Base-by-base conservation (phyloP, 1,139 yeast genomes). In the Geotrichum europaeum region DNA sequence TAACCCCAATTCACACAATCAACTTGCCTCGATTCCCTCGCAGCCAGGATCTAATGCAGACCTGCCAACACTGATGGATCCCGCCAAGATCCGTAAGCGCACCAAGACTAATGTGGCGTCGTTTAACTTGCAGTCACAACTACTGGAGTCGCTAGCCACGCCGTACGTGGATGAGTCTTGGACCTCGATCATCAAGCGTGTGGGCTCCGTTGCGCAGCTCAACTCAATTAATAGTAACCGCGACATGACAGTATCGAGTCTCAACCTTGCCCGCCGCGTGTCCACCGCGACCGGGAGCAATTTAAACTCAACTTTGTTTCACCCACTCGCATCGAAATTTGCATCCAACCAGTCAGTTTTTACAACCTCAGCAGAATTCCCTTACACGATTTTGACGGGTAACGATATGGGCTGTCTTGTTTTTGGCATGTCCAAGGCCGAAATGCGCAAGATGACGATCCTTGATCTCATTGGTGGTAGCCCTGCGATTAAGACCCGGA, bases 401-500 rank as follows among this genome's bases (percentile, higher is more conserved):
- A 92, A 92, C 70, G 97, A 92, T 73, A 78, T 90, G 67, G 96
- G 97, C 0, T 88, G 96, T 70, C 79, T 90, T 65, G 85, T 89
- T 78, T 89, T 91, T 76, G 97, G 97, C 20, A 84, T 88, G 12
- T 84, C 89, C 63, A 84, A 85, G 68, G 78, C 78, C 40, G 85
- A 86, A 56, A 78, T 91, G 56, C 80, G 81, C 55, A 80, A 85
- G 20, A 74, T 87, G 59, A 82, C 90, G 0, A 78, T 92, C 53
- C 78, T 89, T 77, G 96, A 89, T 71, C 79, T 90, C 64, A 84
- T 91, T 45, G 89, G 91, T 15, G 86, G 89, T 0, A 86, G 87
- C 67, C 85, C 87, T 67, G 66, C 7, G 61, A 58, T 0, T 57
- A 60, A 22, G 57, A 72, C 1, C 36, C 45, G 1, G 34, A 15